phyloP scores from a whole-genome alignment of 2,329 filamentous ascomycete genomes.

The Xylariales sp. region DNA sequence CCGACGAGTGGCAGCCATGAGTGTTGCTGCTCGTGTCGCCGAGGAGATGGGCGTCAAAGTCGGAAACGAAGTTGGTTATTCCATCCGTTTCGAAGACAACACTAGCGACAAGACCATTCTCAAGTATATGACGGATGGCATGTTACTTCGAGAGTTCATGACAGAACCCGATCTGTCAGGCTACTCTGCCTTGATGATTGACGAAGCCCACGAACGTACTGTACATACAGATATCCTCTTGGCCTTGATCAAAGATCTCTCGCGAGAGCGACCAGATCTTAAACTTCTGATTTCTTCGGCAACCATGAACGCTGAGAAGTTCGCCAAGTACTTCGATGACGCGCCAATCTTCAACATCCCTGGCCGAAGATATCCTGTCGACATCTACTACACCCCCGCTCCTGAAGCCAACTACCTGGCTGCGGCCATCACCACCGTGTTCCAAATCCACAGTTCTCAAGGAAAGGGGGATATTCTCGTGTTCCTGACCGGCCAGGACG shows the following conservation, averaged over 20 bases:
- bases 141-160: slow-evolving; percentile 85
- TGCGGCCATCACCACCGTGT: slow-evolving; percentile 86
- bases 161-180: slow-evolving; percentile 78
- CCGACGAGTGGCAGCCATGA: slow-evolving; percentile 93
- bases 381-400: slow-evolving; percentile 84
- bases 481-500: slow-evolving; percentile 92
- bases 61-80: slow-evolving; percentile 89
- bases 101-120: slow-evolving; percentile 87
- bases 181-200: slow-evolving; percentile 90
- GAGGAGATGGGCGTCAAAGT: slow-evolving; percentile 90
- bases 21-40: slow-evolving; percentile 89
- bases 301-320: slow-evolving; percentile 91
- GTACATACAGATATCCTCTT: slow-evolving; percentile 87
- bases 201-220: slow-evolving; percentile 94
- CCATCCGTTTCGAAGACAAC: slow-evolving; percentile 89
- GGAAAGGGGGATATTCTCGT: slow-evolving; percentile 85
- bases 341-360: slow-evolving; percentile 94
- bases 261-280: slow-evolving; percentile 75
- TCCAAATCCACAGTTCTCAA: slow-evolving; percentile 90
- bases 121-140: slow-evolving; percentile 97
- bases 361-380: slow-evolving; percentile 81
- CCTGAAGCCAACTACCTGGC: slow-evolving; percentile 93
- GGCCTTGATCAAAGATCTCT: slow-evolving; percentile 83
- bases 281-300: slow-evolving; percentile 91
- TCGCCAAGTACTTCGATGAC: slow-evolving; percentile 86